Base-by-base conservation (phyloP, 208 protist genomes). In the Trypanosoma platydactyli region DNA sequence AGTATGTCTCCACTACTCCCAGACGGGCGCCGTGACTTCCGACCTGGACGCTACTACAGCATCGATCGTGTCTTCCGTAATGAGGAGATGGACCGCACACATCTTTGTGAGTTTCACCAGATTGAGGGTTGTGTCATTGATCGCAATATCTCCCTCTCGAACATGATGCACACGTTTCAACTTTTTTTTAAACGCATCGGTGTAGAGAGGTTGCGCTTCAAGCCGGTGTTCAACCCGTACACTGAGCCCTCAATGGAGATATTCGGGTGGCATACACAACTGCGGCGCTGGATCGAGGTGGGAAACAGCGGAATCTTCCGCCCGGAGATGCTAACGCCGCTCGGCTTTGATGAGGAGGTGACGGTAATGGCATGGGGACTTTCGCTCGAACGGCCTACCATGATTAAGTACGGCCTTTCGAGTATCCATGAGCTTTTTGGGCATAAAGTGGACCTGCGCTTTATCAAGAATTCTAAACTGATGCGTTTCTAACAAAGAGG, bases 191-290 rank as follows among this genome's bases (percentile, higher is more conserved):
- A 81, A 29, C 91, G 95, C 50, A 92, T 99, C 54, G 97, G 97
- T 22, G 92, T 99, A 30, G 83, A 93, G 51, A 71, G 98, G 63
- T 72, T 99, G 24, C 91, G 94, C 68, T 99, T 99, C 91, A 99
- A 99, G 88, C 98, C 99, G 18, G 97, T 99, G 35, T 99, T 99
- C 88, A 99, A 99, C 84, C 99, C 99, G 20, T 99, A 99, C 90
- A 99, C 99, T 20, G 99, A 99, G 88, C 99, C 99, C 25, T 99
- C 95, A 22, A 99, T 99, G 99, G 99, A 99, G 77, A 99, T 99
- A 64, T 99, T 99, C 76, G 89, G 92, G 67, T 99, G 95, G 71
- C 98, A 99, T 82, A 84, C 74, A 51, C 91, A 89, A 13, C 81
- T 99, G 15, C 83, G 91, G 46, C 98, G 97, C 69, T 99, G 94